phyloP scores from a whole-genome alignment of 2,329 filamentous ascomycete genomes.

The Phaeosphaeria sp. region DNA sequence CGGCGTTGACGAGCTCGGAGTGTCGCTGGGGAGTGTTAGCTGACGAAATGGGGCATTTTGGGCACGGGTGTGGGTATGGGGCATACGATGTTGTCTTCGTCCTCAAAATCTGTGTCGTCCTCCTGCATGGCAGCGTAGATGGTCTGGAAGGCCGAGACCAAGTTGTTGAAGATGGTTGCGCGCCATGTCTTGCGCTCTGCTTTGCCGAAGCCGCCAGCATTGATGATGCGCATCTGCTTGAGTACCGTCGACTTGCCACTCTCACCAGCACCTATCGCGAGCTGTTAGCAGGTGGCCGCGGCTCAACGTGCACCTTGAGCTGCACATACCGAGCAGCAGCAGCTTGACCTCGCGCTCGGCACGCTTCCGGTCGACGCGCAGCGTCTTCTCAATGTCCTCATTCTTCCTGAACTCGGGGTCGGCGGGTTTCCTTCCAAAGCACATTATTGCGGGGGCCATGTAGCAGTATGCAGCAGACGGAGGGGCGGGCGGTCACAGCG shows the following conservation, averaged over 20 bases:
- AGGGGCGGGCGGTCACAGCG: not conserved
- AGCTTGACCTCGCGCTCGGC: conserved; percentile 91
- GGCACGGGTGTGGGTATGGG: not conserved
- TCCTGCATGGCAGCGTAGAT: conserved; percentile 91
- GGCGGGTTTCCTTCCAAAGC: conserved; percentile 59
- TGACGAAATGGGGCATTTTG: not conserved
- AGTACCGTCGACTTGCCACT: conserved; percentile 96
- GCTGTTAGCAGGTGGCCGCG: conserved; percentile 23
- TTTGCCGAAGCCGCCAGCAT: conserved; percentile 88
- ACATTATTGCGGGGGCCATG: conserved; percentile 56
- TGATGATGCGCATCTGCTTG: conserved; percentile 99
- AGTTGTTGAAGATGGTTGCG: conserved; percentile 93
- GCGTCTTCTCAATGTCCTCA: conserved; percentile 82
- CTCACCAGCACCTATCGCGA: conserved; percentile 82
- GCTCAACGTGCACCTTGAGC: not conserved
- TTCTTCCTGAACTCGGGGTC: conserved; percentile 58
- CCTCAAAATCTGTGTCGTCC: conserved; percentile 78
- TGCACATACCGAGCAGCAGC: conserved; percentile 78
- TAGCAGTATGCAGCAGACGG: conserved; percentile 11
- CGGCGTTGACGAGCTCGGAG: conserved; percentile 77
- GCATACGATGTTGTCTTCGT: conserved; percentile 76
- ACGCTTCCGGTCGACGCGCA: conserved; percentile 87
- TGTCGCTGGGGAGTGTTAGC: conserved; percentile 65
- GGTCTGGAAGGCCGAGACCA: conserved; percentile 89
- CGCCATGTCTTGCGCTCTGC: conserved; percentile 92